These are phyloP conservation scores for Talaromyces sp. DNA, from an alignment of 2,329 filamentous ascomycete genomes.

Conservation along the genomic window DNA sequence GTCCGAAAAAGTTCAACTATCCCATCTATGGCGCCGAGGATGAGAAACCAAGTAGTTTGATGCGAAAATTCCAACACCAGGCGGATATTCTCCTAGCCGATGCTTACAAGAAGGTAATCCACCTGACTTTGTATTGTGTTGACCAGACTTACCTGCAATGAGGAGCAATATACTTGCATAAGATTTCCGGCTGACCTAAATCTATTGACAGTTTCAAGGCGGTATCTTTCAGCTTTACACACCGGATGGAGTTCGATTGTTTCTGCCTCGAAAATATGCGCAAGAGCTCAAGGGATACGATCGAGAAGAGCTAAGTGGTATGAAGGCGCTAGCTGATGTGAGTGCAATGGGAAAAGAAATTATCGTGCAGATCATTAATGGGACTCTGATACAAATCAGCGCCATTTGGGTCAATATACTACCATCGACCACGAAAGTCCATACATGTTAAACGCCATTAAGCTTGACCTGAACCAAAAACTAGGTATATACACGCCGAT, in stretches of 20 bases:
- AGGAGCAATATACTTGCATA: neutral
- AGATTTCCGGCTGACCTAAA: neutral
- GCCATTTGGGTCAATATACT: conserved; percentile 6
- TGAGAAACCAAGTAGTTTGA: conserved; percentile 1
- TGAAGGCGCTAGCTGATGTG: conserved; percentile 9
- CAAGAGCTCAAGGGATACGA: conserved; percentile 11
- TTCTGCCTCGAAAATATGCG: conserved; percentile 9
- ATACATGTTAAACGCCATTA: conserved; percentile 6
- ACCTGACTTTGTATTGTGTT: neutral
- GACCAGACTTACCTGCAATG: neutral
- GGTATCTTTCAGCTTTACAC: conserved; percentile 5
- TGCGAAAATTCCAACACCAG: conserved; percentile 6
- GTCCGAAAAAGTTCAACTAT: neutral
- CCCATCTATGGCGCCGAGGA: neutral
- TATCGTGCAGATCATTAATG: neutral
- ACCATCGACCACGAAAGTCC: conserved; percentile 7
- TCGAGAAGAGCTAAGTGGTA: conserved; percentile 11
- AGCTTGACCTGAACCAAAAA: conserved; percentile 9
- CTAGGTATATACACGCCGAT: neutral
- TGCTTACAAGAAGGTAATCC: neutral
- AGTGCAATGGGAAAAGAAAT: neutral
- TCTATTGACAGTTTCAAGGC: neutral
- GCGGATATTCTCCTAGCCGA: neutral
- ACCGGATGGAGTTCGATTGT: conserved; percentile 6
- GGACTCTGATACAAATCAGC: neutral